These are phyloP conservation scores for Wolfiporia cocos DNA, from an alignment of 1,284 basidiomycete genomes.

Conservation along the genomic window DNA sequence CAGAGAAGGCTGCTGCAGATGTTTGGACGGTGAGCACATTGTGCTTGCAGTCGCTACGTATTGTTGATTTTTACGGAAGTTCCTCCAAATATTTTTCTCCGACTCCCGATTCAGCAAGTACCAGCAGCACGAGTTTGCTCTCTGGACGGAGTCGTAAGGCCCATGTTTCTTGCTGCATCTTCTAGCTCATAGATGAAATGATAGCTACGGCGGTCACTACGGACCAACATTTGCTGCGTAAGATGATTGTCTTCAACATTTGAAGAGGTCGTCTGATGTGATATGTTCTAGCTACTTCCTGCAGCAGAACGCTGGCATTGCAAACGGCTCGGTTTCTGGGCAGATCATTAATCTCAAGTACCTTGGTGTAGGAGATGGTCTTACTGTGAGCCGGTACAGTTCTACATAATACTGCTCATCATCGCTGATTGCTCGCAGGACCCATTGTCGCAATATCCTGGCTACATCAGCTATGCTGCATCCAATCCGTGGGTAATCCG, in stretches of 20 bases:
- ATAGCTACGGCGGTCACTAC: slow-evolving; percentile 58
- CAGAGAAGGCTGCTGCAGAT: slow-evolving; percentile 47
- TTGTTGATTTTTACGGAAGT: slow-evolving; percentile 24
- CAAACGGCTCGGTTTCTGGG: slow-evolving; percentile 40
- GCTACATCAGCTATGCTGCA: slow-evolving; percentile 47
- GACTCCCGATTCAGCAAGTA: slow-evolving; percentile 52
- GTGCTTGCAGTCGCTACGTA: slow-evolving; percentile 1
- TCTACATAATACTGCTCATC: background rate
- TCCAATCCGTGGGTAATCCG: slow-evolving; percentile 35
- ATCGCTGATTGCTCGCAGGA: slow-evolving; percentile 29
- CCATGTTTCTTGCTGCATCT: slow-evolving; percentile 8
- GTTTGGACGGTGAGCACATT: slow-evolving; percentile 38
- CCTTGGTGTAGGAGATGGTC: slow-evolving; percentile 56
- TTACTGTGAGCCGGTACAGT: slow-evolving; percentile 37
- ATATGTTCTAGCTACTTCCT: slow-evolving; percentile 42
- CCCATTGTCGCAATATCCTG: slow-evolving; percentile 51
- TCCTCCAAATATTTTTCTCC: slow-evolving; percentile 62
- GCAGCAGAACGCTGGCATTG: slow-evolving; percentile 52
- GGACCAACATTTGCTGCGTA: slow-evolving; percentile 57
- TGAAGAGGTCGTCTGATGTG: too few species aligned
- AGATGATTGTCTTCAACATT: slow-evolving; percentile 1
- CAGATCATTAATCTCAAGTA: slow-evolving; percentile 53
- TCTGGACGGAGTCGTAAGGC: slow-evolving; percentile 56
- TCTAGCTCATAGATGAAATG: background rate
- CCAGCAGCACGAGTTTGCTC: slow-evolving; percentile 42